Conservation (phyloP, 1,284 basidiomycete species). For the Peniophora sp. region DNA sequence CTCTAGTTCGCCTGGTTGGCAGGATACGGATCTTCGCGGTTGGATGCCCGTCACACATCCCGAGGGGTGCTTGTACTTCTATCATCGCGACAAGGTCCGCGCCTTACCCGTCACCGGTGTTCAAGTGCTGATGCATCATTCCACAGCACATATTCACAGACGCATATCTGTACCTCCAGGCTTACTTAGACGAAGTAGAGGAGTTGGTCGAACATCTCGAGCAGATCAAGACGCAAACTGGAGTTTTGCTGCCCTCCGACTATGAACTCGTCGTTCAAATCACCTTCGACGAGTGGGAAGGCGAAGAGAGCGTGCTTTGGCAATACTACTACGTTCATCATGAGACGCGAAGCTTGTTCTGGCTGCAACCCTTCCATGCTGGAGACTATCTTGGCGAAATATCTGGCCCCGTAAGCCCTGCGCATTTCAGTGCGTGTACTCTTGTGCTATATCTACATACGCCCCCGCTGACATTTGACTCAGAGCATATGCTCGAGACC, state of each 20-base stretch:
- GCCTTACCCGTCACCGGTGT: slow-evolving; percentile 5
- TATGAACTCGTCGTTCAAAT: slow-evolving; percentile 9
- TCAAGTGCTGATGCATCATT: background rate
- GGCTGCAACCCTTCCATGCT: slow-evolving; percentile 16
- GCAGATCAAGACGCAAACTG: background rate
- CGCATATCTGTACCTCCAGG: slow-evolving; percentile 11
- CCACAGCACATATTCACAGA: slow-evolving; percentile 15
- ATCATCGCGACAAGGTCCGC: slow-evolving; percentile 23
- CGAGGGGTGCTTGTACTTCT: background rate
- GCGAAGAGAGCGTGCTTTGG: slow-evolving; percentile 9
- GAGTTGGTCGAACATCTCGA: slow-evolving; percentile 4
- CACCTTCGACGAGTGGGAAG: slow-evolving; percentile 16
- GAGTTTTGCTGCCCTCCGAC: slow-evolving; percentile 7
- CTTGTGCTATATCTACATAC: background rate
- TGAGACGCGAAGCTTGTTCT: slow-evolving; percentile 15
- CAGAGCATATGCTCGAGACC: slow-evolving; percentile 17
- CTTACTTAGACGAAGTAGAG: slow-evolving; percentile 9
- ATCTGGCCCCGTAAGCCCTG: slow-evolving; percentile 11
- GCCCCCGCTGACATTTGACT: background rate
- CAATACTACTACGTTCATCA: slow-evolving; percentile 24
- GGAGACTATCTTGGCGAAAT: slow-evolving; percentile 8
- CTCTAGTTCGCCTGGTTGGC: no score
- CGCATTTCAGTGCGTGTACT: slow-evolving; percentile 17
- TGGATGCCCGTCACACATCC: background rate
- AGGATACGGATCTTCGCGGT: background rate